Conservation (phyloP, 306 rosid genomes). For the Sicyos edulis region DNA sequence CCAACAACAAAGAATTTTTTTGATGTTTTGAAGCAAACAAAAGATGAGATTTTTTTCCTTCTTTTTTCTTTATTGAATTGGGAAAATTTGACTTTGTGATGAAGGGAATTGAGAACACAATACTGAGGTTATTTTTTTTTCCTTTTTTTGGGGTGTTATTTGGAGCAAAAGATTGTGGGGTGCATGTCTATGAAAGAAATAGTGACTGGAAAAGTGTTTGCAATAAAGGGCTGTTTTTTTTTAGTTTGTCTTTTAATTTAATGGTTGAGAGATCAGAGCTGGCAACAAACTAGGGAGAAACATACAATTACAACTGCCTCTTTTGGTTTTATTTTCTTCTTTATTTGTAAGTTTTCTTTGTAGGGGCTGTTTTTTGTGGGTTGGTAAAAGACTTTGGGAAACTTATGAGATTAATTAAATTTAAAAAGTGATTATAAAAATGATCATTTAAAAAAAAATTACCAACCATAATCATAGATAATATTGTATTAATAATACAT, state of each 20-base stretch:
- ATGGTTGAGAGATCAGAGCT: slow-evolving; percentile 36
- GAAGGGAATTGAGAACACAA: background rate
- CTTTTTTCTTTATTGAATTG: background rate
- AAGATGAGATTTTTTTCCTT: too few relatives aligned
- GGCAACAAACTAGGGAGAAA: slow-evolving; percentile 23
- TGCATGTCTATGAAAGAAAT: slow-evolving; percentile 34
- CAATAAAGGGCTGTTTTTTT: slow-evolving; percentile 1
- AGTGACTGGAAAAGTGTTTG: slow-evolving; percentile 6
- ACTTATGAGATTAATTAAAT: too few relatives aligned
- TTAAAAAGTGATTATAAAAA: too few relatives aligned
- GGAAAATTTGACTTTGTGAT: background rate
- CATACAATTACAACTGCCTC: slow-evolving; percentile 26
- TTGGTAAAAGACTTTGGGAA: background rate
- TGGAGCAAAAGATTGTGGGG: slow-evolving; percentile 23
- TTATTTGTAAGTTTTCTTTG: background rate
- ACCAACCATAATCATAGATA: too few relatives aligned
- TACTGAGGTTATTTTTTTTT: background rate
- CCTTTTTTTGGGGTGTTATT: background rate
- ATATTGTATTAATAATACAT: too few relatives aligned
- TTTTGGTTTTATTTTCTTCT: background rate
- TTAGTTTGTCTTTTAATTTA: slow-evolving; percentile 29
- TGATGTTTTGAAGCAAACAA: background rate
- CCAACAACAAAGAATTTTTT: background rate
- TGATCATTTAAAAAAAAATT: too few relatives aligned
- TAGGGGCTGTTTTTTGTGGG: background rate